Conservation (phyloP, 352 stramenopile species). For the Phytophthora crassamura region DNA sequence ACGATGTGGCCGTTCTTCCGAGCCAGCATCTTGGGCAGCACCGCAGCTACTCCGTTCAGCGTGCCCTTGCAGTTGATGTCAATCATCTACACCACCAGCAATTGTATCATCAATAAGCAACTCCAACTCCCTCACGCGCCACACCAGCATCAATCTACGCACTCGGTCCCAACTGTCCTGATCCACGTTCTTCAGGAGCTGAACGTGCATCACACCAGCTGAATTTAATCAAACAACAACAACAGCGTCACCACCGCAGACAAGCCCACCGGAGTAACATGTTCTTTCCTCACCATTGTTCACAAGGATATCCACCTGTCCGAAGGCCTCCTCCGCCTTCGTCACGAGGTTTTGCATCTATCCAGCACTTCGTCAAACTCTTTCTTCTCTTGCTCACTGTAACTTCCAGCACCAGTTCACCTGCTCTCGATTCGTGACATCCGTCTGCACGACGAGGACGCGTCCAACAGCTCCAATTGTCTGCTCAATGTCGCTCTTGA, state of each 20-base stretch:
- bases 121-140: not conserved
- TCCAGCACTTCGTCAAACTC: not conserved
- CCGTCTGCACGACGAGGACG: constrained; percentile 50
- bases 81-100: constrained; percentile 49
- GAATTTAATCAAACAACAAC: not conserved
- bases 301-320: constrained; percentile 85
- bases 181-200: constrained; percentile 85
- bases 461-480: constrained; percentile 23
- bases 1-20: constrained; percentile 78
- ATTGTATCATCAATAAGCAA: not conserved
- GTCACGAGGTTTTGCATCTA: constrained; percentile 57
- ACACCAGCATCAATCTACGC: not conserved
- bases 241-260: not conserved
- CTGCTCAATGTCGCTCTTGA: constrained; percentile 36
- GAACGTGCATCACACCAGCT: constrained; percentile 94
- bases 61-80: constrained; percentile 94
- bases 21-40: constrained; percentile 71
- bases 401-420: not conserved
- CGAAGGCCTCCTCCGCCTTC: constrained; percentile 59
- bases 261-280: not conserved
- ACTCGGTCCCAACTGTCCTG: constrained; percentile 88
- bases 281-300: constrained; percentile 65
- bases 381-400: not conserved
- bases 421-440: constrained; percentile 68
- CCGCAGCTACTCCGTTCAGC: constrained; percentile 82